A percentile compares a stretch with the other conserved stretches of the same genome.
Conservation (phyloP, 2,329 filamentous ascomycete genomes). For the Golovinomyces cichoracearum region DNA sequence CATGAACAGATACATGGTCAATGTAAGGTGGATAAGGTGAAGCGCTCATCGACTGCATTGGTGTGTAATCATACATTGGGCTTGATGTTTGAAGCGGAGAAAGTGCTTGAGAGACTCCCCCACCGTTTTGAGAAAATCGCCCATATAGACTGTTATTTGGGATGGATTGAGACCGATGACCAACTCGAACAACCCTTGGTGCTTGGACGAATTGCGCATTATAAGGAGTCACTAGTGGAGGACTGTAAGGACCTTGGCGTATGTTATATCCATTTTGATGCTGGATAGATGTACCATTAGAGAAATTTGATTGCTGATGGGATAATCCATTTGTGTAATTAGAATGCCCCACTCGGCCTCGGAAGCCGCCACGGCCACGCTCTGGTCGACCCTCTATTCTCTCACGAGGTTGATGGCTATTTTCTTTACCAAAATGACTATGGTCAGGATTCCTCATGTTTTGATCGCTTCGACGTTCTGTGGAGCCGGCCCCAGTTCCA, state of each 20-base stretch:
- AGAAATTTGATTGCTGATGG: constrained; percentile 15
- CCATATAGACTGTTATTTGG: constrained; percentile 27
- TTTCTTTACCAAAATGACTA: constrained; percentile 13
- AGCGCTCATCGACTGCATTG: constrained; percentile 27
- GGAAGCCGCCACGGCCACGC: constrained; percentile 21
- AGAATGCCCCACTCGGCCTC: constrained; percentile 19
- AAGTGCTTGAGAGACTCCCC: constrained; percentile 16
- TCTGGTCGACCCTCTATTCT: constrained; percentile 18
- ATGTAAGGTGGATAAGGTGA: constrained; percentile 31
- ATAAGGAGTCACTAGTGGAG: constrained; percentile 17
- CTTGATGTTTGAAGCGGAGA: constrained; percentile 22
- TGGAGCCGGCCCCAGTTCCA: constrained; percentile 6
- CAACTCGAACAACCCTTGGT: constrained; percentile 22
- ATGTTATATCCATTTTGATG: constrained; percentile 10
- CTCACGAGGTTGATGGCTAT: constrained; percentile 12
- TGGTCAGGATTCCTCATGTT: constrained; percentile 11
- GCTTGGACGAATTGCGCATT: constrained; percentile 13
- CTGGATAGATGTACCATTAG: constrained; percentile 17
- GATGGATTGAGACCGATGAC: constrained; percentile 34
- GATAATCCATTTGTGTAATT: constrained; percentile 14
- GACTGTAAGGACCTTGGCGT: constrained; percentile 15
- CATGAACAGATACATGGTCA: constrained; percentile 25
- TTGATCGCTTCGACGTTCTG: constrained; percentile 14
- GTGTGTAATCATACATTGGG: constrained; percentile 29
- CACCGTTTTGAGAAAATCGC: constrained; percentile 17